phyloP scores from a whole-genome alignment of 208 protist species.

The Jaenimonas drosophilae region DNA sequence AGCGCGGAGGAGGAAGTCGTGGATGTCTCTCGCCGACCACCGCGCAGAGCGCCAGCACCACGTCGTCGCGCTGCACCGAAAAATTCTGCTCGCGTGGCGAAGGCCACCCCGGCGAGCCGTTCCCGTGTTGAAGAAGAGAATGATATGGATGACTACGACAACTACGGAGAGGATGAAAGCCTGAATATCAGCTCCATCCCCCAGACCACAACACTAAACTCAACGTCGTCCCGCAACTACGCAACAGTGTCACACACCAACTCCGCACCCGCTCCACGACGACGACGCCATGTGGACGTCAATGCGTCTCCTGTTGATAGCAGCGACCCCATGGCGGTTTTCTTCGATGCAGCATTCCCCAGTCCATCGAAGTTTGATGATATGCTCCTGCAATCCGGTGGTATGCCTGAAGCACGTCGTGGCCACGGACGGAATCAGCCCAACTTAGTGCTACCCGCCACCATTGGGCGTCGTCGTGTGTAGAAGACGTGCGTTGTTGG shows the following conservation, averaged over 20 bases:
- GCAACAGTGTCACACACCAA: no score
- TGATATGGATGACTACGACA: slow-evolving; percentile 2
- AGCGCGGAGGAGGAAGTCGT: slow-evolving; percentile 18
- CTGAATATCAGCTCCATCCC: no score
- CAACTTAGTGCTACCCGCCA: slow-evolving; percentile 51
- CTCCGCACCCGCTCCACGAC: no score
- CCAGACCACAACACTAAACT: no score
- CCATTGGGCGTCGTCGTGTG: slow-evolving; percentile 53
- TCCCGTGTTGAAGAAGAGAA: slow-evolving; percentile 6
- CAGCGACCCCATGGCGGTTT: slow-evolving; percentile 81
- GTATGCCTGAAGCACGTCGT: slow-evolving; percentile 24
- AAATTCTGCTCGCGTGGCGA: not conserved
- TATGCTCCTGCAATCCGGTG: slow-evolving; percentile 76
- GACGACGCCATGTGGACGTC: no score
- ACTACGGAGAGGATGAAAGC: no score
- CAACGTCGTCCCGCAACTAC: no score
- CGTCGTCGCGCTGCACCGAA: slow-evolving; percentile 1
- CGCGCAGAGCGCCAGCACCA: slow-evolving; percentile 10
- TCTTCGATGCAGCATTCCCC: slow-evolving; percentile 74
- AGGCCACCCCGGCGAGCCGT: no score
- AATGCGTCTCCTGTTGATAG: no score
- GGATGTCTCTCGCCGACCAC: slow-evolving; percentile 20
- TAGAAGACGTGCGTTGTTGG: no score
- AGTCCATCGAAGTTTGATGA: slow-evolving; percentile 84
- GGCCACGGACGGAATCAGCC: slow-evolving; percentile 33